Base-by-base conservation (phyloP, 139 green algal genomes). In the Chlamydomonas sp. region DNA sequence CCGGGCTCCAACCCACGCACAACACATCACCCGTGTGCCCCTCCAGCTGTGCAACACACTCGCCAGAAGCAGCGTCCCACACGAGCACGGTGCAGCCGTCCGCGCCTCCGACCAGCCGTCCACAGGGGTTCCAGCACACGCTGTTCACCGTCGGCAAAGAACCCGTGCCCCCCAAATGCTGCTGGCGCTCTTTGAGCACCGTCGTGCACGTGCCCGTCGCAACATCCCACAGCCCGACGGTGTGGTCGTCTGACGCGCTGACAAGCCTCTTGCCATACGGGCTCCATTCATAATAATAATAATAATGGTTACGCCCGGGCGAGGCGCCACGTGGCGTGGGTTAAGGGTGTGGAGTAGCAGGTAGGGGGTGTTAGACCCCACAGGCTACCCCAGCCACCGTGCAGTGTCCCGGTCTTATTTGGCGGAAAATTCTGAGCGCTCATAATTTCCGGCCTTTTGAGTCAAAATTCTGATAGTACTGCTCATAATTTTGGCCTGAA, bases 221-320 rank as follows among this genome's bases (percentile, higher is more conserved):
- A 17, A 84, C 14, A 18, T 84, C 78, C 78, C 78, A 84, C 31
- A 57, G 49, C 20, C 78, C 0, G 14, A 69, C 78, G 15, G 78
- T 84, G 57, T 71, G 20, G 18, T 85, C 79, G 15, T 62, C 18
- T 14, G 16, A 63, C 20, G 16, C 20, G n/a, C 62, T 76, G n/a
- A 58, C 79, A 31, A 76, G 79, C 20, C 76, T 62, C 79, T 85
- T 85, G 59, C 79, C 79, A 76, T 85, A 62, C 61, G 79, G 79
- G 6, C 59, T 17, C 62, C 75, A 85, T n/a, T n/a, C n/a, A n/a
- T n/a, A n/a, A n/a, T n/a, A n/a, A n/a, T n/a, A n/a, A n/a, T n/a
- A n/a, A n/a, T n/a, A n/a, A n/a, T n/a, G n/a, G n/a, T n/a, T n/a
- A n/a, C n/a, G n/a, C n/a, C n/a, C n/a, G n/a, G n/a, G n/a, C n/a